These are phyloP conservation scores for Fusarium dlaminii DNA, from an alignment of 2,329 filamentous ascomycete genomes.

Conservation along the genomic window DNA sequence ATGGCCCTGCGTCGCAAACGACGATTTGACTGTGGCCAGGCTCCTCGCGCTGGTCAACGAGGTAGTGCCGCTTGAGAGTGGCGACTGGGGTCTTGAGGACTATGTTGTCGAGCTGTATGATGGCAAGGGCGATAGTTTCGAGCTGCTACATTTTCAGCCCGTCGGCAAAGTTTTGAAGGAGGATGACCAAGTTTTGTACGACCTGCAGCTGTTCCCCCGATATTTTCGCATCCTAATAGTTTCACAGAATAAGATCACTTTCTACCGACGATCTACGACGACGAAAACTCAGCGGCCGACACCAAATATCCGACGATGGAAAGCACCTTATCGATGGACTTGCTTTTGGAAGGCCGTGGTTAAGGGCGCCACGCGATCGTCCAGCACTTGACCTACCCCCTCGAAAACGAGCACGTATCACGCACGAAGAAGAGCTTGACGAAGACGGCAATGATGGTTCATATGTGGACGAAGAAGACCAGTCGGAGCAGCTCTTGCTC, in stretches of 20 bases:
- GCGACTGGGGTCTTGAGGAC: slow-evolving; percentile 87
- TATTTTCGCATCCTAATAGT: slow-evolving; percentile 9
- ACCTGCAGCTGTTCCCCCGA: slow-evolving; percentile 20
- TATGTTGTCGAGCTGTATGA: slow-evolving; percentile 81
- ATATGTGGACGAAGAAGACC: slow-evolving; percentile 46
- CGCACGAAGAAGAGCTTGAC: slow-evolving; percentile 52
- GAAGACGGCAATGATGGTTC: slow-evolving; percentile 48
- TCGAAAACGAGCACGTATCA: slow-evolving; percentile 71
- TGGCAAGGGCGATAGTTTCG: slow-evolving; percentile 70
- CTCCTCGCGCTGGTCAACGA: slow-evolving; percentile 83
- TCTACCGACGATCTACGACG: slow-evolving; percentile 77
- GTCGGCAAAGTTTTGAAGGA: slow-evolving; percentile 77
- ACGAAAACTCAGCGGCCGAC: slow-evolving; percentile 77
- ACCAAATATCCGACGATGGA: slow-evolving; percentile 83
- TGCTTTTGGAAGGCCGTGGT: slow-evolving; percentile 79
- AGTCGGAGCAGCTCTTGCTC: slow-evolving; percentile 44
- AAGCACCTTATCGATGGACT: slow-evolving; percentile 86
- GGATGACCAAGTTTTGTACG: slow-evolving; percentile 84
- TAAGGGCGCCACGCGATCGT: slow-evolving; percentile 67
- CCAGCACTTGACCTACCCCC: slow-evolving; percentile 78
- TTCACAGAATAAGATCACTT: slow-evolving; percentile 77
- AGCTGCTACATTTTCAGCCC: slow-evolving; percentile 86
- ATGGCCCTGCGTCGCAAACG: slow-evolving; percentile 69
- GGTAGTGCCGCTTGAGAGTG: slow-evolving; percentile 81
- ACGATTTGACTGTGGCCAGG: slow-evolving; percentile 75